Percentiles rank a stretch among this genome's conserved stretches.
Evolutionary conservation across 768 basidiomycete genomes (phyloP).

Genomic region (Tricholoma matsutake): DNA sequence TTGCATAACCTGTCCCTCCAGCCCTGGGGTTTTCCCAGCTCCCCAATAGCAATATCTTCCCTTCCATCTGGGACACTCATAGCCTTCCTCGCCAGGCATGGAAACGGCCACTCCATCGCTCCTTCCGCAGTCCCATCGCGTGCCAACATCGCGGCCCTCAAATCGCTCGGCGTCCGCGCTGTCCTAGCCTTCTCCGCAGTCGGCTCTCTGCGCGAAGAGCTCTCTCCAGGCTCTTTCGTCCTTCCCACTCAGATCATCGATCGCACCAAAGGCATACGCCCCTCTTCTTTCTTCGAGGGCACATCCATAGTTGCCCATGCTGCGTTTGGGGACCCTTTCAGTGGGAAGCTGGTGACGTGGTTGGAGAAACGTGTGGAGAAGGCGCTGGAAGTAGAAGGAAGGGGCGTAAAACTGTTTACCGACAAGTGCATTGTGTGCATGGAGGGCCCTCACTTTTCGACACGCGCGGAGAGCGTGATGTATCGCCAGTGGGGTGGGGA

Average conservation of each 20-base stretch:
- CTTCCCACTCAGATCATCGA: conserved; percentile 95
- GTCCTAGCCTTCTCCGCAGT: conserved; percentile 96
- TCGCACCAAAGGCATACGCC: conserved; percentile 91
- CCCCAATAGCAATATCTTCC: conserved; percentile 89
- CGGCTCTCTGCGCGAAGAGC: conserved; percentile 91
- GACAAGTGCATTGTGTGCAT: conserved; percentile 91
- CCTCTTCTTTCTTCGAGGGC: conserved; percentile 83
- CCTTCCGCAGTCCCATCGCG: conserved; percentile 82
- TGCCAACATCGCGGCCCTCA: conserved; percentile 95
- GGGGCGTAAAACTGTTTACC: conserved; percentile 67
- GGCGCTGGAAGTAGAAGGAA: conserved; percentile 58
- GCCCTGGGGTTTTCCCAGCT: conserved; percentile 93
- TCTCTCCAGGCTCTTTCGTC: conserved; percentile 83
- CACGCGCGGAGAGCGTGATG: conserved; percentile 94
- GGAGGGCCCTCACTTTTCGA: conserved; percentile 98
- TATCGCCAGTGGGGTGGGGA: conserved; percentile 91
- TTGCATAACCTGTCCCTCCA: conserved; percentile 23
- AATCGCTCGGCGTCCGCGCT: conserved; percentile 84
- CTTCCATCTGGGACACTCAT: conserved; percentile 77
- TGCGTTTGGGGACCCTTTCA: conserved; percentile 92
- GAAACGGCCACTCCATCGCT: conserved; percentile 69
- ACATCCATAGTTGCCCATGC: conserved; percentile 86
- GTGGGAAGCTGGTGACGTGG: conserved; percentile 58
- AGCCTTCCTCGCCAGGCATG: conserved; percentile 93
- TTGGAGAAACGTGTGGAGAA: conserved; percentile 60